phyloP scores from a whole-genome alignment of 352 stramenopile genomes.

The Globisporangium carolinianum region DNA sequence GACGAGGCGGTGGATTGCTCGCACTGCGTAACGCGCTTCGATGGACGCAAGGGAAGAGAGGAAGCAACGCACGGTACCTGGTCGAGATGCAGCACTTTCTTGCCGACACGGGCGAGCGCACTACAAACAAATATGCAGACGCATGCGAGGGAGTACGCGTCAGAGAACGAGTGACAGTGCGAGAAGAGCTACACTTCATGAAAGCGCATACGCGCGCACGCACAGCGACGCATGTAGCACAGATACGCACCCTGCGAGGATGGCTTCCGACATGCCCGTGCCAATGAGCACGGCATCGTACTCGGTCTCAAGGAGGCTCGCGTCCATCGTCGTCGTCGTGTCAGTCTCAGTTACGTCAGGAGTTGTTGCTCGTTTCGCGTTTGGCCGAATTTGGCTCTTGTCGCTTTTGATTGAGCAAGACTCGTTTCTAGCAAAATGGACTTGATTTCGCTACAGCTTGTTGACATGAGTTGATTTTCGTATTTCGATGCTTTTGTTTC shows the following conservation, averaged over 20 bases:
- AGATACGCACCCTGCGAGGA: constrained; percentile 50
- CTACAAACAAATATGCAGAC: constrained; percentile 12
- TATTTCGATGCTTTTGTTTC: neutral
- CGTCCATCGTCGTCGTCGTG: constrained; percentile 28
- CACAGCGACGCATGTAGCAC: neutral
- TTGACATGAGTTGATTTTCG: neutral
- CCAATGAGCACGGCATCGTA: constrained; percentile 76
- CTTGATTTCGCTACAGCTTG: neutral
- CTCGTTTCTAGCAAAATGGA: neutral
- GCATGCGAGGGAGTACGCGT: neutral
- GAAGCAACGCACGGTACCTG: constrained; percentile 24
- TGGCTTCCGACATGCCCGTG: constrained; percentile 76
- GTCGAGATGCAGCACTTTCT: constrained; percentile 76
- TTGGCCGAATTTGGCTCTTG: neutral
- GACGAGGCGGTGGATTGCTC: too few species aligned
- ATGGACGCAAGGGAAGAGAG: too few species aligned
- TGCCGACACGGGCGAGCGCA: constrained; percentile 52
- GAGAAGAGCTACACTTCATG: too few species aligned
- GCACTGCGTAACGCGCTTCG: too few species aligned
- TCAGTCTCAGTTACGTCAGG: neutral
- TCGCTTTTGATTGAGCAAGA: neutral
- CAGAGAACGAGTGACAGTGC: neutral
- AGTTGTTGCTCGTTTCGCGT: neutral
- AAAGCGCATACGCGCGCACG: neutral
- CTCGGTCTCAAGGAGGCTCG: constrained; percentile 44